Base-by-base conservation (phyloP, 352 stramenopile species). In the Thalassiosira exigua region DNA sequence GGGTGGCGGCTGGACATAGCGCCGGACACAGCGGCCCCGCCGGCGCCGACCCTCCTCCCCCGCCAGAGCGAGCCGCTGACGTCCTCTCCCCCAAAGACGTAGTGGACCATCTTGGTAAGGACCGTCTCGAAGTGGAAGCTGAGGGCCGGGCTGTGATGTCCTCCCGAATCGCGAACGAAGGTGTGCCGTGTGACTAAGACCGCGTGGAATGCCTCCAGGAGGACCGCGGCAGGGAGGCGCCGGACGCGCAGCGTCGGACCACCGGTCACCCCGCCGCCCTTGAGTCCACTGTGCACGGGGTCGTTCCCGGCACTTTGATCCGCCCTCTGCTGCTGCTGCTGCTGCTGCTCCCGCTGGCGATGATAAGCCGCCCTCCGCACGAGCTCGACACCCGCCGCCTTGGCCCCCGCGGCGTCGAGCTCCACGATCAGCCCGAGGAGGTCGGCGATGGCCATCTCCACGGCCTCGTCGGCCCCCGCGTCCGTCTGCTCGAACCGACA, bases 401-500 rank as follows among this genome's bases (percentile, higher is more conserved):
- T 48, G 24, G 62, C 57, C n/a, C 73, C 73, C 21, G 36, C 57
- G 12, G 58, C 60, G 71, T 84, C 70, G 22, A 79, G 75, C 30
- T 79, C 64, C 11, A 93, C 77, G 22, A 93, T 57, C 17, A 93
- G 61, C 21, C 67, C 51, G 29, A 93, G 72, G 19, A 93, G 72
- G 78, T 92, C 86, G 7, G 85, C 86, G 70, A 93, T 92, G 0
- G 86, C 86, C 86, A 92, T 91, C 85, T 93, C 88, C 0, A 93
- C 88, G 33, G 86, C 88, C 70, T 93, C 88, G 50, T 93, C 88
- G n/a, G 82, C 79, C 19, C 80, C 86, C 4, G 84, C 82, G 82
- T 93, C 86, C 0, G 88, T 93, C 58, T 93, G 88, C 75, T 93
- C 88, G 59, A 93, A 93, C 80, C 87, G 80, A 65, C 88, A 93